Evolutionary conservation across 202 grass and related monocot genomes (phyloP).

Genomic region (Schoenoplectus triqueter): DNA sequence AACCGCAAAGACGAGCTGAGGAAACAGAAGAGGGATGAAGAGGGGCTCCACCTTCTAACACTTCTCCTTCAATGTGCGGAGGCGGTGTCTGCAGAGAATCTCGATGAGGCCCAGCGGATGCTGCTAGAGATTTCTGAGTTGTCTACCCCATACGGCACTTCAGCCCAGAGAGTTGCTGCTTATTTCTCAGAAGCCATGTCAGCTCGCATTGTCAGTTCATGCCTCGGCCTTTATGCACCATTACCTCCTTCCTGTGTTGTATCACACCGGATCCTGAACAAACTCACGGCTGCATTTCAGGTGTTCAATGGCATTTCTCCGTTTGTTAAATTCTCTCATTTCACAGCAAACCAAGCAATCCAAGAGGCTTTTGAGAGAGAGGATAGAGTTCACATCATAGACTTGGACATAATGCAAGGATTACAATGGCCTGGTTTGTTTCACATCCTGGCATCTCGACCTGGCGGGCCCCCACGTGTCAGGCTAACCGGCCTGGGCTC

Average conservation of each 20-base stretch:
- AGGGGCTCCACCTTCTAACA: conserved; percentile 69
- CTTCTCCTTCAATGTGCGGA: conserved; percentile 92
- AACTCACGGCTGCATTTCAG: conserved; percentile 79
- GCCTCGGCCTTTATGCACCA: conserved; percentile 78
- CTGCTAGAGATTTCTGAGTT: conserved; percentile 81
- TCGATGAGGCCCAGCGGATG: conserved; percentile 64
- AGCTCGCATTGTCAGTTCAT: conserved; percentile 72
- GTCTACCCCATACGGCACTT: conserved; percentile 84
- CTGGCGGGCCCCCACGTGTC: conserved; percentile 74
- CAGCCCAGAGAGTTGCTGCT: conserved; percentile 80
- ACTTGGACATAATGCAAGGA: conserved; percentile 98
- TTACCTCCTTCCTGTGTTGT: conserved; percentile 51
- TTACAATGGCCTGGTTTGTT: conserved; percentile 94
- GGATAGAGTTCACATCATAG: conserved; percentile 92
- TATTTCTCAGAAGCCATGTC: conserved; percentile 96
- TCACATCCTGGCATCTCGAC: conserved; percentile 94
- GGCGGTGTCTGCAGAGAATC: conserved; percentile 74
- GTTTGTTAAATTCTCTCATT: conserved; percentile 98
- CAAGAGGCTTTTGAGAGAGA: conserved; percentile 96
- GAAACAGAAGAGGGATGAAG: conserved; percentile 79
- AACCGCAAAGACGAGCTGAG: conserved; percentile 61
- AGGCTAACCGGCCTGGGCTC: conserved; percentile 71
- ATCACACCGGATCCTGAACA: conserved; percentile 42
- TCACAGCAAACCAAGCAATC: conserved; percentile 95
- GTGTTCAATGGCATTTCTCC: conserved; percentile 96